Base-by-base conservation (phyloP, 495 filamentous ascomycete species). In the Usnea hakonensis region DNA sequence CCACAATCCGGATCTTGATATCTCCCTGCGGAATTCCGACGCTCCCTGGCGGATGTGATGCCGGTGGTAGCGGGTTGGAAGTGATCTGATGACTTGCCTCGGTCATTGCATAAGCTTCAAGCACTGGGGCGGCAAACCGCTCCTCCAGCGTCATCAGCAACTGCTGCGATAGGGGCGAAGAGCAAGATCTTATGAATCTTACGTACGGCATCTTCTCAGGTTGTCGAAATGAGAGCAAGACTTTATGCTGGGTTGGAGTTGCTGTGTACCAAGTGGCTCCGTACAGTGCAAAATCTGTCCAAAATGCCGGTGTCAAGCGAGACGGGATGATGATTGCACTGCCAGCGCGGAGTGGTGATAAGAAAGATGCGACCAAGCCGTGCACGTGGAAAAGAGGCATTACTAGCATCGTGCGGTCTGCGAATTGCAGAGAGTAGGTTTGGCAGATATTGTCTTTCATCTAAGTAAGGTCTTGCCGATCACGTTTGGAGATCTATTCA, bases 81-180 rank as follows among this genome's bases (percentile, higher is more conserved):
- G 89, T 90, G 86, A 95, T 92, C 69, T 92, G 90, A 73, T 93
- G 90, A 10, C 89, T 85, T n/a, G 87, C 90, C 74, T 95, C 90
- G 30, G 90, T 95, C 90, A 95, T 95, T 60, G 90, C 90, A 71
- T 95, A n/a, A n/a, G 35, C 35, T 55, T 92, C 89, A 5, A 92
- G 81, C 5, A 92, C 89, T 2, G 89, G 89, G 0, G 89, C 86
- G 38, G 81, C 75, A 72, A 88, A 86, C 4, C 81, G 76, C 59
- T 79, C 73, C 66, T 91, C 88, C 5, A 91, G 80, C 44, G 84
- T 80, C 63, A 89, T 77, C 76, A 91, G 89, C 56, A 81, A 82
- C 50, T 86, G 86, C 0, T 89, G 89, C 0, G 86, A 87, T 23
- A 91, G 75, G 0, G 88, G 88, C 5, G 85, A 88, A 40, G 87